These are phyloP conservation scores for Fusarium pseudograminearum DNA, from an alignment of 2,329 filamentous ascomycete species.

Conservation along the genomic window DNA sequence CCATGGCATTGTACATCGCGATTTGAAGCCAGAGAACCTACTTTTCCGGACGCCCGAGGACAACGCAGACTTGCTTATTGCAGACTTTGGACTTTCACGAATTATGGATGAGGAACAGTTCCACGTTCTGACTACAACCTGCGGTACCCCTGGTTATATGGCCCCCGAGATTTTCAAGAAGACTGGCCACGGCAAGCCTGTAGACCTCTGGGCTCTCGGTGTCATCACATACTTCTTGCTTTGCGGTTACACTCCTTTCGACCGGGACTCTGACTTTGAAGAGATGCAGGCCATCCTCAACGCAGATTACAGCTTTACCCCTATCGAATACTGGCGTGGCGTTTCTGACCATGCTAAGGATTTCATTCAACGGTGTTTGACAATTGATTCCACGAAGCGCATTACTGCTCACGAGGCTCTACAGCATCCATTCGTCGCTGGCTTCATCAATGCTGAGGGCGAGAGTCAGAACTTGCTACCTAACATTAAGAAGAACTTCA, in stretches of 20 bases:
- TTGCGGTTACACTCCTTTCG: conserved; percentile 97
- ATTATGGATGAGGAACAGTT: conserved; percentile 99
- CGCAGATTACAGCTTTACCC: conserved; percentile 95
- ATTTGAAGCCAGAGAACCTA: conserved; percentile 96
- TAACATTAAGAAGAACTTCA: conserved; percentile 80
- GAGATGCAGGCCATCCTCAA: conserved; percentile 99
- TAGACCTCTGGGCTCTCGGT: conserved; percentile 97
- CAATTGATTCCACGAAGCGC: conserved; percentile 85
- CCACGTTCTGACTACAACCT: conserved; percentile 96
- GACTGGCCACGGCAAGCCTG: conserved; percentile 95
- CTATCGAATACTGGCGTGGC: conserved; percentile 94
- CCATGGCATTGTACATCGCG: conserved; percentile 97
- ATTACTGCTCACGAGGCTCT: conserved; percentile 90
- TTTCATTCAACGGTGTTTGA: conserved; percentile 92
- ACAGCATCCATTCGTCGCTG: conserved; percentile 73
- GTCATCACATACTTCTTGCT: conserved; percentile 99
- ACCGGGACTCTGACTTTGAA: conserved; percentile 96
- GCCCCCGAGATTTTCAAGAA: conserved; percentile 99
- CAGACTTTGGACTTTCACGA: conserved; percentile 93
- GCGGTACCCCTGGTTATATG: conserved; percentile 98
- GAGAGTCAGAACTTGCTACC: conserved; percentile 73
- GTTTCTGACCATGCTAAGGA: conserved; percentile 88
- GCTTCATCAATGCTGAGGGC: conserved; percentile 61
- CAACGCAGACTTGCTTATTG: conserved; percentile 95
- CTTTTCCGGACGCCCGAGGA: conserved; percentile 97